Evolutionary conservation across 768 basidiomycete species (phyloP).

Genomic region (Rhizopogon vesiculosus): DNA sequence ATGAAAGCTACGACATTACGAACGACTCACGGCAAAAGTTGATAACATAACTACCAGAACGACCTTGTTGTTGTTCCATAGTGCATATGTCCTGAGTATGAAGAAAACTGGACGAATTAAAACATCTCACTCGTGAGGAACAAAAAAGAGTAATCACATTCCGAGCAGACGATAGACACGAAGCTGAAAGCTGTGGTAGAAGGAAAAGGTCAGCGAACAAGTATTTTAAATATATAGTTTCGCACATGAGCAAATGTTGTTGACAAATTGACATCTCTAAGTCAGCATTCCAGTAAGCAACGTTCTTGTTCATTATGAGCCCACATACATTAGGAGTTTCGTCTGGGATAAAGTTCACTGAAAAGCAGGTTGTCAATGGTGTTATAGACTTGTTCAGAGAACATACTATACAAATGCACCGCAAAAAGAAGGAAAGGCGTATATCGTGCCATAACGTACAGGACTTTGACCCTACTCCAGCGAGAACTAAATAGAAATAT

Average conservation of each 20-base stretch:
- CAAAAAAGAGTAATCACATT: not conserved
- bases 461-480: not conserved
- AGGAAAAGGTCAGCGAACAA: not conserved
- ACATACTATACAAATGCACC: conserved; percentile 1
- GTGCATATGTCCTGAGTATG: conserved; percentile 2
- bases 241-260: conserved; percentile 2
- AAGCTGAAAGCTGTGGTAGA: not conserved
- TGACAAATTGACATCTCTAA: conserved; percentile 2
- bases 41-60: not conserved
- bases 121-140: not conserved
- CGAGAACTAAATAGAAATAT: not conserved
- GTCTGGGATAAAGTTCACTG: not conserved
- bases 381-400: not conserved
- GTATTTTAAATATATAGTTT: not conserved
- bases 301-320: no score
- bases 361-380: not conserved
- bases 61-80: conserved; percentile 1
- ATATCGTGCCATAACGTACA: conserved; percentile 3
- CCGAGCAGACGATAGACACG: not conserved
- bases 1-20: not conserved
- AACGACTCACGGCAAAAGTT: conserved; percentile 1
- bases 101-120: conserved; percentile 1
- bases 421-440: conserved; percentile 1
- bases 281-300: not conserved
- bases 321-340: not conserved